Conservation (phyloP, 2,329 filamentous ascomycete genomes). For the Hymenoscyphus scutula region DNA sequence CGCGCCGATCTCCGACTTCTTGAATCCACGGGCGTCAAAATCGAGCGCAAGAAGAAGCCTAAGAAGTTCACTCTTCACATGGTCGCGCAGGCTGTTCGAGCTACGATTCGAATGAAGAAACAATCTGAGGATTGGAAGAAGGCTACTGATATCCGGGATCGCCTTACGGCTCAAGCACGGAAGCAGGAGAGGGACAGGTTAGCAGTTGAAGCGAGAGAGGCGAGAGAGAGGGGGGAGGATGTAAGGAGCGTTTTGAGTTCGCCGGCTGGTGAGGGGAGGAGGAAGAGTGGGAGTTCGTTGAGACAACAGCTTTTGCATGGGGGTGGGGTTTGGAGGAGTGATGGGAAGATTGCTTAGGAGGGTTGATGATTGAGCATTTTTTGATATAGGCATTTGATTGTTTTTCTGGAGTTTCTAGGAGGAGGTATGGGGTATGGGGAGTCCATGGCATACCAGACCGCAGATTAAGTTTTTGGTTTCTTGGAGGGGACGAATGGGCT, state of each 20-base stretch:
- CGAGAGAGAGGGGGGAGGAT: neutral
- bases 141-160: slow-evolving; percentile 45
- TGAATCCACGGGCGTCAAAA: slow-evolving; percentile 70
- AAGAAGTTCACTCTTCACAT: slow-evolving; percentile 41
- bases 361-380: neutral
- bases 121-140: slow-evolving; percentile 48
- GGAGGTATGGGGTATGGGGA: neutral
- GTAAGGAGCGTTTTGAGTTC: neutral
- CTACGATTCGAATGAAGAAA: slow-evolving; percentile 50
- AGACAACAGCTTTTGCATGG: neutral
- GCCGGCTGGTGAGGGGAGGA: neutral
- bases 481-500: neutral
- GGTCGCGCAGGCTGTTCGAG: slow-evolving; percentile 48
- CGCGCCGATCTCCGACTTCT: slow-evolving; percentile 86
- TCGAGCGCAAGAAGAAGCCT: slow-evolving; percentile 18
- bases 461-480: neutral
- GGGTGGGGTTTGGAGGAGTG: neutral
- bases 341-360: slow-evolving; percentile 2
- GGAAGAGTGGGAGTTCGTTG: neutral
- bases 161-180: slow-evolving; percentile 30
- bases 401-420: slow-evolving; percentile 1
- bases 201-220: slow-evolving; percentile 8
- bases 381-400: neutral
- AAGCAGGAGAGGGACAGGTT: slow-evolving; percentile 23
- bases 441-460: neutral